Base-by-base conservation (phyloP, 805 yeast genomes). In the Candida andamanensis region DNA sequence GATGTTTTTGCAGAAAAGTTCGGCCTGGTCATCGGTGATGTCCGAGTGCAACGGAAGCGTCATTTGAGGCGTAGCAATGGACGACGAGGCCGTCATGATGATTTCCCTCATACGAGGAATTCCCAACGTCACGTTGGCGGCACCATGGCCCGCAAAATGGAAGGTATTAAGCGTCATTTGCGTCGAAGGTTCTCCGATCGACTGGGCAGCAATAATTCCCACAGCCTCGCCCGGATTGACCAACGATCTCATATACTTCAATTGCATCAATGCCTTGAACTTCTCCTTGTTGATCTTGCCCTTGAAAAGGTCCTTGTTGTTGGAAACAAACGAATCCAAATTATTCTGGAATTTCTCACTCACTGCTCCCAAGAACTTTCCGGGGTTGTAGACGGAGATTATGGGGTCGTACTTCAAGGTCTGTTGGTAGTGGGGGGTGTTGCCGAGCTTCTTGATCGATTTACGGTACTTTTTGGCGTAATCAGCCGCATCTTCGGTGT, bases 91-190 rank as follows among this genome's bases (percentile, higher is more conserved):
- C 9, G 99, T 94, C 99, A 92, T 92, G 57, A 92, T 87, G 60
- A 92, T 92, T 74, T 92, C 99, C 77, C 99, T 83, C 85, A 92
- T 80, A 77, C 99, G 95, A 25, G 99, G 99, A 56, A 92, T 92
- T 83, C 99, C 99, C 51, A 92, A 73, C 0, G 99, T 92, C 44
- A 92, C 99, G 63, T 92, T 92, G 28, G 98, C 98, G 37, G 98
- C 99, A 78, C 99, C 99, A 67, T 94, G 98, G 59, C 99, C 99
- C 49, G 99, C 99, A 54, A 92, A 92, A 70, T 92, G 95, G 85
- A 85, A 85, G 28, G 95, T 85, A 60, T 85, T 85, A 52, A 85
- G 75, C 12, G 99, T 92, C 99, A 92, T 92, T 69, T 92, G 99
- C 3, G 99, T 92, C 4, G 97, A 86, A 31, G 99, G 99, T 63